Evolutionary conservation across 768 basidiomycete genomes (phyloP), one percentile per base, ranked within the genome.

Genomic region (Boletus edulis): DNA sequence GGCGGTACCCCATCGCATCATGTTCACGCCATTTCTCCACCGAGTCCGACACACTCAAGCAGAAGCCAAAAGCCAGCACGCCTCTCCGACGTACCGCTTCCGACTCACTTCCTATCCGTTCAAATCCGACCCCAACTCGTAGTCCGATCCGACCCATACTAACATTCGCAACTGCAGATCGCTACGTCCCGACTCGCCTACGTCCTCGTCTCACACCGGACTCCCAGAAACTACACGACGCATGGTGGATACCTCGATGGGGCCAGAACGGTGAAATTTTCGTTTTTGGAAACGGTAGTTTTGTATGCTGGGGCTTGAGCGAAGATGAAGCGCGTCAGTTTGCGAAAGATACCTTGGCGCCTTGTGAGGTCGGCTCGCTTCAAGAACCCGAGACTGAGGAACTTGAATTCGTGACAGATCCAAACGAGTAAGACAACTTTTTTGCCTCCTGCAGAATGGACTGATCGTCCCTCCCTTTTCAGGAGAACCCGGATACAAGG

Each of bases 321-420:
- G 91, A 94, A 69, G 78, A 78, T 10, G 89, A 89, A 38, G 94
- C 89, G 3, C 77, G 75, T 56, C 73, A 72, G 45, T 94, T 95
- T 68, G 80, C 84, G 22, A 68, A 72, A 24, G 78, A 89, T 49
- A 78, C 94, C 31, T 75, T 92, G 44, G 71, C 72, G 38, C 77
- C 73, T 22, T 80, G 85, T 27, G 84, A 92, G 67, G 75, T 93
- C 10, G 81, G 78, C 4, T 76, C 81, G 4, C 74, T 94, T 51
- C 76, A 68, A 27, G 87, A 87, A 49, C 75, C 82, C 17, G 94
- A 94, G 75, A 89, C 89, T 13, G 94, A 94, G 64, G 94, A 94
- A 62, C 78, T 97, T 47, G 94, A 97, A 67, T 96, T 94, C 71
- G 91, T 94, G 13, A 85, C 88, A 27, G 94, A 97, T 71, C 90